Evolutionary conservation across 164 flowering plant species (phyloP).

Genomic region (Stephania cephalantha): DNA sequence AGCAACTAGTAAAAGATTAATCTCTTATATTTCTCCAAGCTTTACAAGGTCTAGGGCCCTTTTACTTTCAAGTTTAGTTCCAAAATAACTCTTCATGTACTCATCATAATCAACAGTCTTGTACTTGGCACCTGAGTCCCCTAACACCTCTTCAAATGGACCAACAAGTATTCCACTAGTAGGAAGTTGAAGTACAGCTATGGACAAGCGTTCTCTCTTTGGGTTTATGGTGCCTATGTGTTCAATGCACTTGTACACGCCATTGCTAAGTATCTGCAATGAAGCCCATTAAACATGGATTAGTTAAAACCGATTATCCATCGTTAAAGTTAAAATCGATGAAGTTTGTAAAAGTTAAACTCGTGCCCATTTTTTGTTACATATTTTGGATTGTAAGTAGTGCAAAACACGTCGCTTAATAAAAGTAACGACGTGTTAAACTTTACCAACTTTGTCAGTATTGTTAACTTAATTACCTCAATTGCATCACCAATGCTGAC

Average conservation of each 20-base stretch:
- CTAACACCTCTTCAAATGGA: not conserved
- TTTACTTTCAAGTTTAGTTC: slow-evolving; percentile 4
- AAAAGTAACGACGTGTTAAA: no score
- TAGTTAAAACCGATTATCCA: no score
- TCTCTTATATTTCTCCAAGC: not conserved
- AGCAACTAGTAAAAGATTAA: no score
- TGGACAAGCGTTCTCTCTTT: no score
- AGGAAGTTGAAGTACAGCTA: slow-evolving; percentile 8
- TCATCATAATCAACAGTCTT: not conserved
- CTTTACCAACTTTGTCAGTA: no score
- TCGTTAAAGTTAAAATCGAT: no score
- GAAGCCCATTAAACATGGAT: not conserved
- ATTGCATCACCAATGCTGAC: slow-evolving; percentile 40
- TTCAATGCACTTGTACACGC: slow-evolving; percentile 28
- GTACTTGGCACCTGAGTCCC: not conserved
- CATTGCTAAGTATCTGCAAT: slow-evolving; percentile 28
- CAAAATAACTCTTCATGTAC: not conserved
- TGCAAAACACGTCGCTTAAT: no score
- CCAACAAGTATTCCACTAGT: not conserved
- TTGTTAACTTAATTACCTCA: slow-evolving; percentile 25
- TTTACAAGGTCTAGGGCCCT: slow-evolving; percentile 3
- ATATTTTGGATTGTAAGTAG: no score
- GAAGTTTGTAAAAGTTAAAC: no score
- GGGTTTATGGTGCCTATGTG: slow-evolving; percentile 28
- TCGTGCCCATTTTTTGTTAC: no score